Conservation (phyloP, 2,329 filamentous ascomycete species). For the Chalaropsis ovoidea region DNA sequence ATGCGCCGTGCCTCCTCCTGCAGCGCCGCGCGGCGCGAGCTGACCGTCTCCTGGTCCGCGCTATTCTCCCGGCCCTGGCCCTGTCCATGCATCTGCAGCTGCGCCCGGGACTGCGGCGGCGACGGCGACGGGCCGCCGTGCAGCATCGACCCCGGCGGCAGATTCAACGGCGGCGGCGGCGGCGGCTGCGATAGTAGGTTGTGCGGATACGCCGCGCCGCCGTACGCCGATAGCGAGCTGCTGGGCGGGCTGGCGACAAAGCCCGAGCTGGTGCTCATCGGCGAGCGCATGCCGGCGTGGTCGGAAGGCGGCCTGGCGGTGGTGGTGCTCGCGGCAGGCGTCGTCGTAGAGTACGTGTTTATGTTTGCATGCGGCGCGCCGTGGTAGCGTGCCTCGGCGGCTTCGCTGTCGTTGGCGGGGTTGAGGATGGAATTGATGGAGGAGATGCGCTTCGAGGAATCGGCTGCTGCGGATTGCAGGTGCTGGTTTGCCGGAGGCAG, state of each 20-base stretch:
- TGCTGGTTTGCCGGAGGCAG: conserved; percentile 36
- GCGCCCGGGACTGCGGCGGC: background rate
- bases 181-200: conserved; percentile 11
- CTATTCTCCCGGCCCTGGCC: conserved; percentile 20
- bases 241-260: conserved; percentile 21
- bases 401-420: conserved; percentile 33
- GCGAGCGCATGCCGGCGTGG: conserved; percentile 17
- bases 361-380: conserved; percentile 3
- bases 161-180: conserved; percentile 13
- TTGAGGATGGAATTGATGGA: conserved; percentile 71
- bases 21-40: conserved; percentile 52
- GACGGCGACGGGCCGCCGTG: background rate
- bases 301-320: conserved; percentile 7
- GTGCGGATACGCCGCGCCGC: background rate
- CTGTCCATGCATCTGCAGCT: background rate
- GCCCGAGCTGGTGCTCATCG: conserved; percentile 14
- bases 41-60: conserved; percentile 31
- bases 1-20: conserved; percentile 66
- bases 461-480: background rate
- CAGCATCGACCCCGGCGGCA: background rate
- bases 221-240: conserved; percentile 9
- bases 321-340: no score
- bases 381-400: conserved; percentile 16
- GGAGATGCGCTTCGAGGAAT: conserved; percentile 52
- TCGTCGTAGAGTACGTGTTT: conserved; percentile 18